Conservation (phyloP, 2,329 filamentous ascomycete genomes). For the Sclerotinia glacialis region DNA sequence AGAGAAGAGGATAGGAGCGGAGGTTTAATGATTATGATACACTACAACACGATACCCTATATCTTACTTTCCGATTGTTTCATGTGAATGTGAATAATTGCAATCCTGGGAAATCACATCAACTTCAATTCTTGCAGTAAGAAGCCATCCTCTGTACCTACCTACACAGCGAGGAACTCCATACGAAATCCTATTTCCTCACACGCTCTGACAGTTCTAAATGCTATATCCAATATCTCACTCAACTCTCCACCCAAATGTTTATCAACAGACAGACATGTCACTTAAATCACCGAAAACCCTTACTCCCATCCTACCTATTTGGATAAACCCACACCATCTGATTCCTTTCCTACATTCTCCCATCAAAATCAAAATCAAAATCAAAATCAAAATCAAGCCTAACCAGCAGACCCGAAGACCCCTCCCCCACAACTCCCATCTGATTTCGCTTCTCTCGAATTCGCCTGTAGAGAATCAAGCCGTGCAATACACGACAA, state of each 20-base stretch:
- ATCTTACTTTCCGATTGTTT: not conserved
- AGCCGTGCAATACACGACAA: too few species aligned
- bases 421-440: too few species aligned
- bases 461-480: too few species aligned
- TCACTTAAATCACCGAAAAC: too few species aligned
- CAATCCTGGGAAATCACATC: too few species aligned
- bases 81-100: not conserved
- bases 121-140: not conserved
- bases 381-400: too few species aligned
- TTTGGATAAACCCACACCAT: too few species aligned
- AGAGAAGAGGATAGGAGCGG: not conserved
- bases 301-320: too few species aligned
- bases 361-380: not conserved
- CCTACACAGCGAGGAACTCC: not conserved
- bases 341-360: not conserved
- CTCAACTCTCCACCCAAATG: not conserved
- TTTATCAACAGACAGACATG: too few species aligned
- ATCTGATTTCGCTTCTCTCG: too few species aligned
- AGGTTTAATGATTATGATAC: slow-evolving; percentile 14
- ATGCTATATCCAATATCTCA: not conserved
- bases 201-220: not conserved
- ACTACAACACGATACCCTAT: not conserved
- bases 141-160: not conserved
- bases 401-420: too few species aligned
- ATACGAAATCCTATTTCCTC: not conserved